These are phyloP conservation scores for Cyphellophora attinorum DNA, from an alignment of 2,329 filamentous ascomycete species.

Conservation along the genomic window DNA sequence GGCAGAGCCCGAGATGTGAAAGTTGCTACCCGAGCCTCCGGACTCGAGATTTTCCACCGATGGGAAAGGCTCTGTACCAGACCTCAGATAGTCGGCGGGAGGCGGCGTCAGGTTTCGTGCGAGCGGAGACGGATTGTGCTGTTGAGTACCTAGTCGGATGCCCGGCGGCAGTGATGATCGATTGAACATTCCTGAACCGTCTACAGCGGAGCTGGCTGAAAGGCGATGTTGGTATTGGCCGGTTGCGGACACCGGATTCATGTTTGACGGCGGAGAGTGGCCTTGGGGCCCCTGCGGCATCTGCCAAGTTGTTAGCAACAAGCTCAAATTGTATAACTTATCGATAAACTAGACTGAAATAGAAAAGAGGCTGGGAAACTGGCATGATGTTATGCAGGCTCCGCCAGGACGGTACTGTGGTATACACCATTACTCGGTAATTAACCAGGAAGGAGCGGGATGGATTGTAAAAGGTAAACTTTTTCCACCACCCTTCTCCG, in stretches of 20 bases:
- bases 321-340: conserved; percentile 31
- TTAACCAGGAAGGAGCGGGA: conserved; percentile 19
- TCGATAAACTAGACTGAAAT: conserved; percentile 27
- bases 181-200: conserved; percentile 24
- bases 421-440: conserved; percentile 23
- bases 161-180: conserved; percentile 54
- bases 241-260: conserved; percentile 2
- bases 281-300: conserved; percentile 19
- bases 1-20: conserved; percentile 58
- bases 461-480: too few relatives aligned
- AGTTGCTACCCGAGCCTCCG: conserved; percentile 51
- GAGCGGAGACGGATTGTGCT: conserved; percentile 68
- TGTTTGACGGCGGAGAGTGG: conserved; percentile 17
- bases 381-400: conserved; percentile 1
- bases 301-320: conserved; percentile 22
- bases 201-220: conserved; percentile 16
- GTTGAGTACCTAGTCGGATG: conserved; percentile 37
- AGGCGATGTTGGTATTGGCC: conserved; percentile 25
- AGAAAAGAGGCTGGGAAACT: too few relatives aligned
- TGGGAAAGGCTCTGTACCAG: conserved; percentile 67
- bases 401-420: too few relatives aligned
- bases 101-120: conserved; percentile 87
- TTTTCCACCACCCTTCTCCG: too few relatives aligned
- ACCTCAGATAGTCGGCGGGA: conserved; percentile 46
- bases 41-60: conserved; percentile 73